Evolutionary conservation across 2,329 filamentous ascomycete species (phyloP), one percentile per base, ranked within the genome.

Genomic region (Didymella glomerata): DNA sequence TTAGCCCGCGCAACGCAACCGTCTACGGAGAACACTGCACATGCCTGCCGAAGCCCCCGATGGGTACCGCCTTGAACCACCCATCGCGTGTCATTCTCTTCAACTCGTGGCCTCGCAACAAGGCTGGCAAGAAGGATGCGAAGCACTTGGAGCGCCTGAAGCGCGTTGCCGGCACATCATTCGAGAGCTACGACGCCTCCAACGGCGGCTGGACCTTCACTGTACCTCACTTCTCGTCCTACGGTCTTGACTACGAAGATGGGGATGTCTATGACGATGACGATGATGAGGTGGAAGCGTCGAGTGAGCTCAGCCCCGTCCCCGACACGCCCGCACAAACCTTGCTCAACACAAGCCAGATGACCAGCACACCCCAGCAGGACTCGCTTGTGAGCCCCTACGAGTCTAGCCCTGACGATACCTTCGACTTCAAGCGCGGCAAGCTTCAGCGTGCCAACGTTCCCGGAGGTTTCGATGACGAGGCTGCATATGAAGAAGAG

Each of bases 191-290:
- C 76, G 86, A 96, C 64, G 82, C 84, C 57, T 84, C 91, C 1
- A 93, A 88, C 51, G 95, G 94, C 51, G 85, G 91, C 46, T 99
- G 96, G 96, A 86, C 86, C 14, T 99, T 99, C 80, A 88, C 83
- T 10, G 95, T 99, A n/a, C 88, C 94, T 71, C 95, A 99, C 77
- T 99, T 96, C 77, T 98, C 94, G 1, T 97, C 93, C 1, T 99
- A 99, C 73, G 93, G 91, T 40, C 84, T 98, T 53, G 90, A 94
- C 64, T 92, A 91, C 40, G 79, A 79, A 41, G 81, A 84, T 28
- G 79, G 79, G 41, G 81, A 84, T 30, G 84, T 91, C 40, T 73
- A 70, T 59, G 70, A 66, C 48, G 91, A 93, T 45, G 89, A 92
- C 48, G 91, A 93, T 44, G 89, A 92, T 27, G 89, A 91, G 49